Evolutionary conservation across 129 eudicot species (phyloP).

Genomic region (Flaveria linearis): DNA sequence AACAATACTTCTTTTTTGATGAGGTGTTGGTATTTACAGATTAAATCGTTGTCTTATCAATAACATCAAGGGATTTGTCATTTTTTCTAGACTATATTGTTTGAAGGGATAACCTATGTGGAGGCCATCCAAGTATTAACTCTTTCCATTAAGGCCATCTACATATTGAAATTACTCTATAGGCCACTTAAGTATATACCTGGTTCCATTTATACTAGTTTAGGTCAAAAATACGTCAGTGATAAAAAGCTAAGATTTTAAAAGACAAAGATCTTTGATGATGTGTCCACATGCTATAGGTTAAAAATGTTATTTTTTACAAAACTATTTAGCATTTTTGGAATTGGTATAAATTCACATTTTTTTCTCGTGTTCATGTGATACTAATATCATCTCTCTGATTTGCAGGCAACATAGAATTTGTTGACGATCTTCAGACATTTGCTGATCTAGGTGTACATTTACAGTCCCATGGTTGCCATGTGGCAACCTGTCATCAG

Average conservation of each 20-base stretch:
- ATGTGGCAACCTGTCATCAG: conserved; percentile 83
- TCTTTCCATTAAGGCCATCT: background rate
- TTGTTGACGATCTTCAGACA: conserved; percentile 83
- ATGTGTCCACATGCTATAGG: background rate
- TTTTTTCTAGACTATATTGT: background rate
- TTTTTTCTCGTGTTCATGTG: background rate
- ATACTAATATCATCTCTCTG: background rate
- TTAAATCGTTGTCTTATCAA: background rate
- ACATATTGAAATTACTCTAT: background rate
- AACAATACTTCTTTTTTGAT: background rate
- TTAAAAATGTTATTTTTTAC: background rate
- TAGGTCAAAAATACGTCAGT: background rate
- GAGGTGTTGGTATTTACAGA: background rate
- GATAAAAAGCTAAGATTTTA: background rate
- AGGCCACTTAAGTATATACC: background rate
- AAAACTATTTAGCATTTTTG: no score
- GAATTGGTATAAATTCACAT: background rate
- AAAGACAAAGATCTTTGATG: background rate
- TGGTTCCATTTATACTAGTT: background rate
- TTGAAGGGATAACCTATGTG: background rate
- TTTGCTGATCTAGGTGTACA: conserved; percentile 74
- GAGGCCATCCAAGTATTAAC: background rate
- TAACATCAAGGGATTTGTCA: background rate
- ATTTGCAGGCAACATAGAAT: conserved; percentile 77
- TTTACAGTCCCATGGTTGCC: conserved; percentile 64